Base-by-base conservation (phyloP, 2,329 filamentous ascomycete species). In the Aspergillus spinulosporus region DNA sequence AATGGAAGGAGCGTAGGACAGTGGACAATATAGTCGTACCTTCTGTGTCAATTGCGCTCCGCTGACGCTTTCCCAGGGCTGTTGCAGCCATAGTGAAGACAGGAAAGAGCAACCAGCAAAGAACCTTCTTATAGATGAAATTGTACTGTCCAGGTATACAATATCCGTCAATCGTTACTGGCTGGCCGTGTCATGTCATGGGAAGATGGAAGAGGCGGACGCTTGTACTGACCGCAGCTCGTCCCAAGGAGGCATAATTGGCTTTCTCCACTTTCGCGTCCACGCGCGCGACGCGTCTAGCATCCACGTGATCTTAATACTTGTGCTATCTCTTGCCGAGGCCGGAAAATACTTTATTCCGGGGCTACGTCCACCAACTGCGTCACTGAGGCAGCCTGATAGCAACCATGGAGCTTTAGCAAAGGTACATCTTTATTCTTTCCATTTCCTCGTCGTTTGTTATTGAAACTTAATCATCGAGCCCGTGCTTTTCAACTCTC, bases 41-140 rank as follows among this genome's bases (percentile, higher is more conserved):
- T 73, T 75, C 68, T 54, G 68, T 57, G 43, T 75, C 73, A 49
- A 72, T 61, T 42, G 65, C 59, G 60, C 63, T 59, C 54, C 76
- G 75, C 63, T 70, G 68, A 64, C 77, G 73, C 71, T 79, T 79
- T 62, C 77, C 76, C 56, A 79, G 64, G 51, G 73, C 65, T 55
- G 69, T 68, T 57, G 71, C 68, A 65, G 74, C 69, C 75, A 77
- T 77, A 51, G 48, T 64, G 57, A 59, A 45, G 57, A 21, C 45
- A 45, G 58, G 65, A 57, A 69, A 65, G 62, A 65, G 59, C 60
- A 57, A 46, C 44, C 21, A 21, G 21, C 28, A 12, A 28, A 59
- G 14, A 37, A 42, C 9, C 4, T 4, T 21, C n/a, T 14, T 51
- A 52, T 42, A 21, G 21, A 21, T 21, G 39, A 12, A 54, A 31